Conservation (phyloP, 2,329 filamentous ascomycete genomes). For the Botrytis sinoallii region DNA sequence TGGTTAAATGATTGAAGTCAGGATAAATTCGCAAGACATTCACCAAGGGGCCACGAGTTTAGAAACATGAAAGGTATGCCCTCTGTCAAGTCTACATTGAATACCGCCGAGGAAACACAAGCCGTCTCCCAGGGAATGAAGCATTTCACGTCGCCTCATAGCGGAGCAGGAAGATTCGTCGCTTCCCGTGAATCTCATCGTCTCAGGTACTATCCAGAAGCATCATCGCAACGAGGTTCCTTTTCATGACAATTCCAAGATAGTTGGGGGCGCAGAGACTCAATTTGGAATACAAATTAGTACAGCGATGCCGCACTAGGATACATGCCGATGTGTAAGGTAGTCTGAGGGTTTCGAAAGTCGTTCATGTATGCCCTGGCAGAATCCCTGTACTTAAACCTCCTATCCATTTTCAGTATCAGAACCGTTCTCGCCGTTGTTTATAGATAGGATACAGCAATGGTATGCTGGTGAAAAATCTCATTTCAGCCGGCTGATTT, state of each 20-base stretch:
- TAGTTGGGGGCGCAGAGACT: background rate
- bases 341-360: slow-evolving; percentile 2
- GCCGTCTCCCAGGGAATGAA: background rate
- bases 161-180: background rate
- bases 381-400: background rate
- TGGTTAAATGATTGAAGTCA: background rate
- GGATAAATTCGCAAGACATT: background rate
- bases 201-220: slow-evolving; percentile 3
- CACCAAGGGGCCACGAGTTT: background rate
- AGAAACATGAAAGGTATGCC: background rate
- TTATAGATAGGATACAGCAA: background rate
- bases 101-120: background rate
- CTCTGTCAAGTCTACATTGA: background rate
- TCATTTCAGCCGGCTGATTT: background rate
- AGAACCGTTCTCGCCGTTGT: background rate
- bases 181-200: background rate
- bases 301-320: background rate
- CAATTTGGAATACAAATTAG: background rate
- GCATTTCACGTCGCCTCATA: background rate
- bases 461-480: background rate
- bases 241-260: background rate
- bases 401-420: background rate
- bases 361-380: background rate
- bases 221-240: background rate
- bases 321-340: background rate